Base-by-base conservation (phyloP, 2,329 filamentous ascomycete genomes). In the Escovopsis sp. region DNA sequence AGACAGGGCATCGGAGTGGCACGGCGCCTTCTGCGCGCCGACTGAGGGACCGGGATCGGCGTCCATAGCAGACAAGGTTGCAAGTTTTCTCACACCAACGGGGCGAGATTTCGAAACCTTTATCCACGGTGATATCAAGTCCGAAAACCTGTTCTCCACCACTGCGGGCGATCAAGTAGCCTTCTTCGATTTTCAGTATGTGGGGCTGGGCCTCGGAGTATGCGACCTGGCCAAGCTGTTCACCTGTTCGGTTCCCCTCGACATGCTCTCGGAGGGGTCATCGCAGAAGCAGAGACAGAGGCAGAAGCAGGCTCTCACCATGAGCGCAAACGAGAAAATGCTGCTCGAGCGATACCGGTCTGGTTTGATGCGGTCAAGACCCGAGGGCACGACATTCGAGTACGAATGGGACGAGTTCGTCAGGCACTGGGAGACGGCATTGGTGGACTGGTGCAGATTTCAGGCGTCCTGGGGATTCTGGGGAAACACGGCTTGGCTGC, bases 161-260 rank as follows among this genome's bases (percentile, higher is more conserved):
- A 38, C 46, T 0, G 43, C 49, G 0, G 72, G 69, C 1, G 52
- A 66, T 2, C 39, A 56, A 4, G 72, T 75, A 2, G 74, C 71
- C 0, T 76, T 81, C 42, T 79, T 74, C 45, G 77, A 81, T 48
- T 81, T 81, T 37, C 76, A 81, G 44, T 81, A 81, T 43, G 65
- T 70, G 0, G 77, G 77, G 0, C 51, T 78, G 0, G 76, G 76
- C 0, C 49, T 79, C 0, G 76, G 76, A 0, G 74, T 72, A 0
- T 76, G 74, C 42, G 77, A 81, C 48, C 55, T 80, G 0, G 75
- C 74, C 2, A 79, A 79, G 47, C 51, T 79, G 1, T 76, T 79
- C 40, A 79, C 75, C 0, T 79, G 74, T 49, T 78, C 75, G 2
- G 63, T 79, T 0, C 72, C 74, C 0, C 27, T 70, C 6, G 42